These are phyloP conservation scores for Phytophthora pseudosyringae DNA, from an alignment of 352 stramenopile species.

Conservation along the genomic window DNA sequence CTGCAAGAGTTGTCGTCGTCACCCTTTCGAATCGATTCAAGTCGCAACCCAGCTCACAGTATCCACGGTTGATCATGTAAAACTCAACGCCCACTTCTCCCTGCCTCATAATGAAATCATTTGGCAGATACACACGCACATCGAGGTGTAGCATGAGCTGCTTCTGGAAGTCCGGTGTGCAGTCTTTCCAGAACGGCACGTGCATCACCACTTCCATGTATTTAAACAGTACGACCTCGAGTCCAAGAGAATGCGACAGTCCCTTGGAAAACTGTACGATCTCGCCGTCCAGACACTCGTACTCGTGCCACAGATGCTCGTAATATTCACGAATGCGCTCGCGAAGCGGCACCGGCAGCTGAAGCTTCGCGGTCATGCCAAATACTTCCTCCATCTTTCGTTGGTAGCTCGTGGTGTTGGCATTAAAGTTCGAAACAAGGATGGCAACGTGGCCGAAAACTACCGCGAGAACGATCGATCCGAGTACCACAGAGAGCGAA, in stretches of 20 bases:
- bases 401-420: constrained; percentile 58
- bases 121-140: constrained; percentile 71
- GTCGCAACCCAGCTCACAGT: constrained; percentile 48
- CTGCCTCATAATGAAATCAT: constrained; percentile 74
- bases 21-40: constrained; percentile 42
- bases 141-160: constrained; percentile 61
- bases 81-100: constrained; percentile 67
- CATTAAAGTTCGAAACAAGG: constrained; percentile 66
- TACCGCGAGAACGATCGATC: constrained; percentile 62
- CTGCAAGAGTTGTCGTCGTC: constrained; percentile 14
- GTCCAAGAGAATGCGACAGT: constrained; percentile 56
- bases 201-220: constrained; percentile 71
- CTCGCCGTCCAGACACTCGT: constrained; percentile 67
- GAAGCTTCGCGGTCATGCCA: constrained; percentile 59
- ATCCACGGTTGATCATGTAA: constrained; percentile 74
- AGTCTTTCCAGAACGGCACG: constrained; percentile 63
- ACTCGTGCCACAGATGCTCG: constrained; percentile 67
- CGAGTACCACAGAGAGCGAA: constrained; percentile 48
- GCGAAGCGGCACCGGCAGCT: constrained; percentile 51
- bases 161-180: constrained; percentile 68
- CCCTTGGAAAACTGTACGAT: constrained; percentile 59
- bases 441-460: constrained; percentile 71
- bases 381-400: constrained; percentile 74
- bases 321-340: constrained; percentile 75
- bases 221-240: constrained; percentile 67